Evolutionary conservation across 2,329 filamentous ascomycete genomes (phyloP).

Genomic region (Alternaria ethzedia): DNA sequence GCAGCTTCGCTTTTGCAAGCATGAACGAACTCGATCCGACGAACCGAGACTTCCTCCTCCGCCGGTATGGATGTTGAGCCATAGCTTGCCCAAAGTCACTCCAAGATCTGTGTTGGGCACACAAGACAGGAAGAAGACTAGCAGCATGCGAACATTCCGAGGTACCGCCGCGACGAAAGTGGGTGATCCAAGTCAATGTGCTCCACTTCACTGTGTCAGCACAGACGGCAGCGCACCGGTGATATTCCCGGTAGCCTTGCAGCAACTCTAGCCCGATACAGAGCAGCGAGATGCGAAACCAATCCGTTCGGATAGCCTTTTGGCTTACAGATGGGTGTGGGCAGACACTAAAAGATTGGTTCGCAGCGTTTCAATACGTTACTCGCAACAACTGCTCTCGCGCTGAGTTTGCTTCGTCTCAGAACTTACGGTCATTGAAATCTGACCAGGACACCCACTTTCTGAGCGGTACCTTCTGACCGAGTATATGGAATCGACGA

Average conservation of each 20-base stretch:
- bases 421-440: constrained; percentile 24
- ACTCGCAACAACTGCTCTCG: constrained; percentile 11
- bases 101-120: constrained; percentile 39
- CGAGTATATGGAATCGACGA: constrained; percentile 32
- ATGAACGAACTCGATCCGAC: constrained; percentile 44
- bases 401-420: constrained; percentile 14
- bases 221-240: constrained; percentile 23
- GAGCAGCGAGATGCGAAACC: constrained; percentile 23
- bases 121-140: constrained; percentile 38
- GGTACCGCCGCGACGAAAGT: constrained; percentile 36
- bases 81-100: constrained; percentile 37
- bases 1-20: constrained; percentile 39
- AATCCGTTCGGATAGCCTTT: constrained; percentile 15
- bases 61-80: constrained; percentile 34
- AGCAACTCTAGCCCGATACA: constrained; percentile 5
- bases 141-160: constrained; percentile 42
- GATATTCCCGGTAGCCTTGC: constrained; percentile 20
- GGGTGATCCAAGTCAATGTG: constrained; percentile 24
- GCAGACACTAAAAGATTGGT: constrained; percentile 26
- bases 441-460: constrained; percentile 31
- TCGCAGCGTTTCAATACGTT: constrained; percentile 21
- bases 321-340: constrained; percentile 18
- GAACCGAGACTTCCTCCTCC: constrained; percentile 25
- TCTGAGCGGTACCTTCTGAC: constrained; percentile 31
- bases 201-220: constrained; percentile 18